Conservation (phyloP, 306 rosid species). For the Casuarina cunninghamiana region DNA sequence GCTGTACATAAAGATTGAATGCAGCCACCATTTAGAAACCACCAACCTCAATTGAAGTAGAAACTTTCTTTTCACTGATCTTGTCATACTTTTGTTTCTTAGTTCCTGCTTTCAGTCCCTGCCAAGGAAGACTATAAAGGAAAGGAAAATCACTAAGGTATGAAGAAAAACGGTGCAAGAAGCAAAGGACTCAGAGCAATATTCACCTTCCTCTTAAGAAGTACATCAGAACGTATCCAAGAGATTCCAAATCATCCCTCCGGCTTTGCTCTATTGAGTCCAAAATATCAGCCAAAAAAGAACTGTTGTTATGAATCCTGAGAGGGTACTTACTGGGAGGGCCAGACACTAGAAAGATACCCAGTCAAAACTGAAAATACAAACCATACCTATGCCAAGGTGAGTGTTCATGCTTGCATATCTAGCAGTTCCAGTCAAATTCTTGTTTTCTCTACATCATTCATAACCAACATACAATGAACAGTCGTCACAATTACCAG, state of each 20-base stretch:
- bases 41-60: conserved; percentile 87
- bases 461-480: conserved; percentile 20
- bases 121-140: conserved; percentile 89
- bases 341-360: conserved; percentile 13
- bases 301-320: conserved; percentile 32
- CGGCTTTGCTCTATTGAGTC: conserved; percentile 81
- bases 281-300: conserved; percentile 34
- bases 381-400: conserved; percentile 78
- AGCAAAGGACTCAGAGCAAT: conserved; percentile 22
- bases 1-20: conserved; percentile 1
- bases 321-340: conserved; percentile 22
- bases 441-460: conserved; percentile 86
- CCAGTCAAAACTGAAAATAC: conserved; percentile 9
- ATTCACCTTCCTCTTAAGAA: conserved; percentile 93
- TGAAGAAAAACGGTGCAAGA: conserved; percentile 21
- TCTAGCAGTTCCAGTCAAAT: conserved; percentile 96
- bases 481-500: background rate
- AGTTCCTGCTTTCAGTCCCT: conserved; percentile 95
- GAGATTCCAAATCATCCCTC: conserved; percentile 97
- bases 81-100: conserved; percentile 93
- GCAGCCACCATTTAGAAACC: conserved; percentile 6
- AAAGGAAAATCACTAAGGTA: conserved; percentile 30
- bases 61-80: conserved; percentile 92
- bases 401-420: conserved; percentile 98
- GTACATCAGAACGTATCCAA: conserved; percentile 94